Evolutionary conservation across 306 rosid species (phyloP), one percentile per base, ranked within the genome.

Genomic region (Ochetophila trinervis): DNA sequence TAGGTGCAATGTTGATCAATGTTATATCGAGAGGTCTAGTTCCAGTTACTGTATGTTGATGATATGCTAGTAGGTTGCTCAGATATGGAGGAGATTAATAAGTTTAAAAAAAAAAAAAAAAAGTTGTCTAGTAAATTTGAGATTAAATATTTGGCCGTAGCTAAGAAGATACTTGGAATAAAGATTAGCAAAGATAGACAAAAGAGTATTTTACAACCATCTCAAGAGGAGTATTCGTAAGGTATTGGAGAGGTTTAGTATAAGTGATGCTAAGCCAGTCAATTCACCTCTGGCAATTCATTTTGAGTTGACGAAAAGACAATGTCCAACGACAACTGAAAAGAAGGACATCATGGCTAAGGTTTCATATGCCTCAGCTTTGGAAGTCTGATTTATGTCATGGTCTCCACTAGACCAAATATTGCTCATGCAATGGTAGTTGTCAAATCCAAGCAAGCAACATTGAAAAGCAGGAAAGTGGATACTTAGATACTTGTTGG

Each of bases 101-200:
- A 37, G 11, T 37, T 37, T 8, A 37, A 37, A 10, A 37, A 37
- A 10, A 0, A 37, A 10, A 37, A 37, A 10, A 37, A 37, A 10
- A 0, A 37, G 10, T 37, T 37, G 44, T 37, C 44, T 0, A 37
- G 44, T 37, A 6, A 0, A 10, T 37, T 37, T 10, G 44, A 37
- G 44, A 37, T 37, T 8, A 19, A 60, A 36, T 27, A 60, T 47
- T 19, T 60, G 35, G 19, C 17, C 10, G 37, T 27, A 0, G 13
- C 22, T 20, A 60, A 21, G 48, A 51, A 13, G 16, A 15, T 42
- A 45, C 42, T 48, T 15, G 53, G 42, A 11, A 23, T 52, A 17
- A 53, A 14, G 67, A 36, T 70, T 58, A 59, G 40, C 57, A 60
- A 53, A 55, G 53, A 50, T 66, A 65, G 63, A 73, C 9, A 37